Conservation (phyloP, 768 basidiomycete genomes). For the Sutorius australiensis region DNA sequence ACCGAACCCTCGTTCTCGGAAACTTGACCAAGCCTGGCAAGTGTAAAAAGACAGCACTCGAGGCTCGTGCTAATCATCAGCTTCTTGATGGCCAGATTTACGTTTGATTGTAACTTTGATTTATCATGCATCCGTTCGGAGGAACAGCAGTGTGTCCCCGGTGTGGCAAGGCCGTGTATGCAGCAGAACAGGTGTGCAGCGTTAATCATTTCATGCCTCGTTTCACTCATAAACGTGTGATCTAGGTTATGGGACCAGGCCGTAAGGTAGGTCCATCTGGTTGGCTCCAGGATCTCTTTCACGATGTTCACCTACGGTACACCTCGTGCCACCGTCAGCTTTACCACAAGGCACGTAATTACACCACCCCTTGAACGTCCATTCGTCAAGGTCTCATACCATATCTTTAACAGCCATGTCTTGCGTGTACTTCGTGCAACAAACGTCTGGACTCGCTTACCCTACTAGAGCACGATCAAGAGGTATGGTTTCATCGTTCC, state of each 20-base stretch:
- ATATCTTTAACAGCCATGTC: constrained; percentile 55
- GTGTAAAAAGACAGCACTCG: constrained; percentile 1
- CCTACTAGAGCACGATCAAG: constrained; percentile 78
- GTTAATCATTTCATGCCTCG: background rate
- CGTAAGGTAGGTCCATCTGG: constrained; percentile 59
- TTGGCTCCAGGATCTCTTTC: constrained; percentile 1
- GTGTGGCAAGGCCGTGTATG: constrained; percentile 77
- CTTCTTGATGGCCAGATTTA: constrained; percentile 3
- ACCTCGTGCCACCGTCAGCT: constrained; percentile 40
- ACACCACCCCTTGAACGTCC: background rate
- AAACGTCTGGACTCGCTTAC: constrained; percentile 75
- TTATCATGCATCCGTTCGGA: constrained; percentile 66
- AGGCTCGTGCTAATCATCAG: constrained; percentile 1
- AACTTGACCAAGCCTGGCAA: constrained; percentile 6
- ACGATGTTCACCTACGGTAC: background rate
- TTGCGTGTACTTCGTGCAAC: constrained; percentile 71
- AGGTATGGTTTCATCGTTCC: constrained; percentile 44
- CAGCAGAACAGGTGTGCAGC: constrained; percentile 73
- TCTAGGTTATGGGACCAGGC: constrained; percentile 79
- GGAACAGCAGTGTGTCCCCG: constrained; percentile 69
- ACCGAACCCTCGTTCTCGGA: background rate
- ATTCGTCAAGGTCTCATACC: background rate
- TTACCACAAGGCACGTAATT: constrained; percentile 65
- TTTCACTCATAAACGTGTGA: constrained; percentile 9
- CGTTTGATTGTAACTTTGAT: background rate